A percentile compares a stretch with the other conserved stretches of the same genome.
phyloP scores from a whole-genome alignment of 805 yeast genomes.

The Middelhovenomyces tepae region DNA sequence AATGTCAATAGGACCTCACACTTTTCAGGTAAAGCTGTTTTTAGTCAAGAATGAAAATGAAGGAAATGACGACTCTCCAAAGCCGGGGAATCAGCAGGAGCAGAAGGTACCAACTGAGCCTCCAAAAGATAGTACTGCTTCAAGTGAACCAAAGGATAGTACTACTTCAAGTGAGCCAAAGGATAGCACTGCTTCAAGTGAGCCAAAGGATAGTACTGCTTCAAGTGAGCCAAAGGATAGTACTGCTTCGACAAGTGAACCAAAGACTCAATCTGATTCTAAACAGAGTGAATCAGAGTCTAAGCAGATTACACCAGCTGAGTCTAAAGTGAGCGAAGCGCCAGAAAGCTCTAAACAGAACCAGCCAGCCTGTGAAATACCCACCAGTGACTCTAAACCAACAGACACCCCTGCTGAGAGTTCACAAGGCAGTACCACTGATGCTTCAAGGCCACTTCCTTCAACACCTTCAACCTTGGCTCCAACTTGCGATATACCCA shows the following conservation, averaged over 20 bases:
- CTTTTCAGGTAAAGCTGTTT: constrained; percentile 66
- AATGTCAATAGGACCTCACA: constrained; percentile 74
- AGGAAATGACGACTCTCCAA: constrained; percentile 34
- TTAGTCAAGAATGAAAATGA: constrained; percentile 65
- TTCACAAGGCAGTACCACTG: neutral
- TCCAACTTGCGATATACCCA: neutral
- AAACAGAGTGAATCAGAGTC: too few species aligned
- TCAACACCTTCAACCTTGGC: neutral
- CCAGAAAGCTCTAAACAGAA: too few species aligned
- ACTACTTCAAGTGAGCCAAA: too few species aligned
- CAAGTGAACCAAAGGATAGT: neutral
- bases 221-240: neutral
- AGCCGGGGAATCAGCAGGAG: constrained; percentile 15
- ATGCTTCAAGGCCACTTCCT: neutral
- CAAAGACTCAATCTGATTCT: too few species aligned
- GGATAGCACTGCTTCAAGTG: too few species aligned
- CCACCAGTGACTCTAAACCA: constrained; percentile 9
- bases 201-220: neutral
- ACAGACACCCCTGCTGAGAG: neutral
- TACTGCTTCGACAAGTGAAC: too few species aligned
- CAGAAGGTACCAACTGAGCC: constrained; percentile 5
- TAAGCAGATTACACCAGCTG: too few species aligned
- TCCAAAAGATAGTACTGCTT: neutral
- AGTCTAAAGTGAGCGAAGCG: too few species aligned
- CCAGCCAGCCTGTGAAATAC: too few species aligned